Percentiles rank a stretch among this genome's conserved stretches.
These are phyloP conservation scores for Limtongia smithiae DNA, from an alignment of 805 yeast species.

Conservation along the genomic window DNA sequence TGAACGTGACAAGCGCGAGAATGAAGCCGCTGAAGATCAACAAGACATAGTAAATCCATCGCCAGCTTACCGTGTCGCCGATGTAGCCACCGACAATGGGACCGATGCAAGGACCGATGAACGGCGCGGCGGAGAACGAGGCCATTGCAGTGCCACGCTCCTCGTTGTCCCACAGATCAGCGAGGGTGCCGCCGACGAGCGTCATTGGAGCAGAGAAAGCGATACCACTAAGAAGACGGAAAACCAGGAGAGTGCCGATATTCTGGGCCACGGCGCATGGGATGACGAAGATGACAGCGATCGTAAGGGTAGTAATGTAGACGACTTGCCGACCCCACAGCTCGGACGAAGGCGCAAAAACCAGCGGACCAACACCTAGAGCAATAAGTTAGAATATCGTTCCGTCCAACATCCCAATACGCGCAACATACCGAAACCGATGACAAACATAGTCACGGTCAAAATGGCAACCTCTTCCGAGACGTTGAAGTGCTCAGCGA, in stretches of 20 bases:
- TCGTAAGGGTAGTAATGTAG: conserved; percentile 47
- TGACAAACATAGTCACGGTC: conserved; percentile 53
- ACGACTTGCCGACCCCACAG: conserved; percentile 54
- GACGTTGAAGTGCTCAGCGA: conserved; percentile 47
- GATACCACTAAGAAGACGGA: conserved; percentile 65
- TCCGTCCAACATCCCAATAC: too few relatives aligned
- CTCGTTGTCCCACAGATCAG: conserved; percentile 61
- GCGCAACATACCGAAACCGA: conserved; percentile 49
- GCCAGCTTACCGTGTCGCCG: conserved; percentile 59
- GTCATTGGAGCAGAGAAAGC: conserved; percentile 73
- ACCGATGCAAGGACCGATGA: conserved; percentile 55
- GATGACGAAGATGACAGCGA: conserved; percentile 49
- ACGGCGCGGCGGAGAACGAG: conserved; percentile 59
- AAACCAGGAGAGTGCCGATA: conserved; percentile 59
- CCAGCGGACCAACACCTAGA: conserved; percentile 48
- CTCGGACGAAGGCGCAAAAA: conserved; percentile 60
- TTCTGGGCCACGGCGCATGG: conserved; percentile 56
- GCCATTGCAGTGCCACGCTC: conserved; percentile 69
- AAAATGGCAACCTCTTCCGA: conserved; percentile 58
- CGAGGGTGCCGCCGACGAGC: conserved; percentile 73
- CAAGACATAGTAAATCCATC: conserved; percentile 68
- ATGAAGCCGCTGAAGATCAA: conserved; percentile 60
- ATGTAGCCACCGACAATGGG: conserved; percentile 62
- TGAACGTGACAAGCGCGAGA: conserved; percentile 44
- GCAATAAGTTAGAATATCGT: conserved; percentile 24